Evolutionary conservation across 257 asterid genomes (phyloP).

Genomic region (Lycium ferocissimum): DNA sequence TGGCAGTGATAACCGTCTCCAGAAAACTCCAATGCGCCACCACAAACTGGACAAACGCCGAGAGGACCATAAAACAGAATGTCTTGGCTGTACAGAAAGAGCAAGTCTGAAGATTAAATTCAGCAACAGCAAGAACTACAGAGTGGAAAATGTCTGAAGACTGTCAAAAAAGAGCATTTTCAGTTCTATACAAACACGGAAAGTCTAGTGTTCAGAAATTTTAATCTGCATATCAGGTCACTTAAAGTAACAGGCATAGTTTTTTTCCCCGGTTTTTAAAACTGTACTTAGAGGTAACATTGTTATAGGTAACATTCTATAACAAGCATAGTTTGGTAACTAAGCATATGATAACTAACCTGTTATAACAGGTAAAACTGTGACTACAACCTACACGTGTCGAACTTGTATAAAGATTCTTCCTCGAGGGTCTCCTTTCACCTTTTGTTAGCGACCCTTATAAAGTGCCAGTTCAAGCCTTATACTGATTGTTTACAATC

Average conservation of each 20-base stretch:
- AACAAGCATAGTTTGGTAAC: not conserved
- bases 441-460: too few relatives aligned
- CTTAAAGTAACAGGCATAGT: not conserved
- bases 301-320: not conserved
- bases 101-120: not conserved
- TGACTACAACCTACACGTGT: too few relatives aligned
- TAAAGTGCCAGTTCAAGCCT: too few relatives aligned
- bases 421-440: too few relatives aligned
- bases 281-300: too few relatives aligned
- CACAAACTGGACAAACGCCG: constrained; percentile 63
- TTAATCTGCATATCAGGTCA: not conserved
- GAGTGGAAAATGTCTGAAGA: not conserved
- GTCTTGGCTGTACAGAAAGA: constrained; percentile 65
- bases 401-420: too few relatives aligned
- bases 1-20: constrained; percentile 50
- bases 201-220: too few relatives aligned
- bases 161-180: not conserved
- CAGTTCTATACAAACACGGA: too few relatives aligned
- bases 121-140: not conserved
- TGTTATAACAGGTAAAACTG: too few relatives aligned
- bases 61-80: constrained; percentile 72
- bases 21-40: constrained; percentile 47
- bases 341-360: not conserved
- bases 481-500: too few relatives aligned
- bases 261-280: too few relatives aligned